Evolutionary conservation across 164 flowering plant species (phyloP), one percentile per base, ranked within the genome.

Genomic region (Tinospora cordifolia): DNA sequence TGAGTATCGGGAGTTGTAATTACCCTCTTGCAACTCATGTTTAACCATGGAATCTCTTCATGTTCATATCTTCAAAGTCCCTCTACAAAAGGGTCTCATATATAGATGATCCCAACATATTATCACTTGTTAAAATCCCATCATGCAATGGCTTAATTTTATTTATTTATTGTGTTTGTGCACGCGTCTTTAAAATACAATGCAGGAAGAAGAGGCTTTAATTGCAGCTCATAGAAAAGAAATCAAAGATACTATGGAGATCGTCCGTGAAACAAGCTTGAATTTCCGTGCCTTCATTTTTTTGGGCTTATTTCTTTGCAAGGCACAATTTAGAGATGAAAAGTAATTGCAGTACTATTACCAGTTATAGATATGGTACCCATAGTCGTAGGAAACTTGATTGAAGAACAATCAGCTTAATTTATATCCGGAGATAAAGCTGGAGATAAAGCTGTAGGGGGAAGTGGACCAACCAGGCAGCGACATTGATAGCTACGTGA

Each of bases 381-480:
- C n/a, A n/a, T n/a, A n/a, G n/a, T n/a, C n/a, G n/a, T n/a, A n/a
- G n/a, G n/a, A n/a, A n/a, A n/a, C n/a, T n/a, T n/a, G n/a, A n/a
- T n/a, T n/a, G n/a, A n/a, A n/a, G n/a, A n/a, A n/a, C n/a, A n/a
- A 25, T 34, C 34, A 59, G 8, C 1, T 1, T 46, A 72, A 11
- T 17, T n/a, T 41, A 41, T 67, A 62, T 49, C n/a, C n/a, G n/a
- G n/a, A n/a, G n/a, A n/a, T n/a, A n/a, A n/a, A n/a, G n/a, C 86
- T 92, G 99, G 99, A 95, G 81, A 92, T 92, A 98, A 95, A 87
- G 81, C 79, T 95, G 67, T 73, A 91, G 81, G 93, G 91, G 1
- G 99, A 95, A 79, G 98, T 92, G 63, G 96, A 92, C 74, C 95
- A 90, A 78, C 99, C 99, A 27, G 98, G 99, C 44, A 92, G 97